Conservation (phyloP, 2,329 filamentous ascomycete genomes). For the Curvularia verruculosa region DNA sequence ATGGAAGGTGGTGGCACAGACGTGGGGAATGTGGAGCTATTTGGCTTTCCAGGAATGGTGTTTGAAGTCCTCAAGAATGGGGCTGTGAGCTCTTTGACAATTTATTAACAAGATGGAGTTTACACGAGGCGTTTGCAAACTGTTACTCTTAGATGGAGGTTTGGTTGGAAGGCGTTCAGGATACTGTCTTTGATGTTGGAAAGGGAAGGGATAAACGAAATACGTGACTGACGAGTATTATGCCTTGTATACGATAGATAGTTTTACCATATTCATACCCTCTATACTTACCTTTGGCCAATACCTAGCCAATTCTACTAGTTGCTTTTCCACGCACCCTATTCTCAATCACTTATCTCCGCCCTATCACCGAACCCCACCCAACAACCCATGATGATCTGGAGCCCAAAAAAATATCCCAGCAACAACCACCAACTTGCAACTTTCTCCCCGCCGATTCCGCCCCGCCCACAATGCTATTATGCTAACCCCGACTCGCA, state of each 20-base stretch:
- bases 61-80: slow-evolving; percentile 97
- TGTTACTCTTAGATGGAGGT: neutral
- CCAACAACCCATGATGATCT: no score
- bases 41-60: slow-evolving; percentile 89
- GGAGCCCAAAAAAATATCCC: slow-evolving; percentile 22
- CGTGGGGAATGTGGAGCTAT: slow-evolving; percentile 79
- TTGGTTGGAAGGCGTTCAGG: neutral
- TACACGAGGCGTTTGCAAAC: neutral
- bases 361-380: slow-evolving; percentile 21
- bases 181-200: neutral
- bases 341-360: no score
- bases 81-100: slow-evolving; percentile 84
- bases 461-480: slow-evolving; percentile 42
- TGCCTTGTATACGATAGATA: neutral
- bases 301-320: no score
- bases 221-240: neutral
- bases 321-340: no score
- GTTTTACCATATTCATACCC: neutral
- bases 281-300: neutral
- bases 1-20: slow-evolving; percentile 55
- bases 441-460: slow-evolving; percentile 8
- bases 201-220: neutral
- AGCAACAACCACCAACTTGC: slow-evolving; percentile 6
- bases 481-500: slow-evolving; percentile 48
- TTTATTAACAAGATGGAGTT: slow-evolving; percentile 66